These are phyloP conservation scores for Ogataea pilisensis DNA, from an alignment of 805 yeast genomes.

Conservation along the genomic window DNA sequence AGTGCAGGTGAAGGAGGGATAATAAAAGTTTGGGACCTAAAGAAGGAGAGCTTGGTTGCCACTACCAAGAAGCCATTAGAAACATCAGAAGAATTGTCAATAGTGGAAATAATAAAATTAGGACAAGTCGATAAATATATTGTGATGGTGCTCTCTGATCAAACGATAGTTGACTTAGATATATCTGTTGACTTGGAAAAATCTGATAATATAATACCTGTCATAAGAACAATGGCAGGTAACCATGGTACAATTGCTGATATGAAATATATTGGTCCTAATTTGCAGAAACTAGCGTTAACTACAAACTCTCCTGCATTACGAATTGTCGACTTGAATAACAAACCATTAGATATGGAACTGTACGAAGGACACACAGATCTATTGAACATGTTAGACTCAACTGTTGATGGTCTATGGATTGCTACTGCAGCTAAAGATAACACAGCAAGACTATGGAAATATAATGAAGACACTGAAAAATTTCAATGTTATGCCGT, in stretches of 20 bases:
- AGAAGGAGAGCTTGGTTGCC: slow-evolving; percentile 44
- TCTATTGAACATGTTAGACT: slow-evolving; percentile 74
- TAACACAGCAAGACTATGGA: slow-evolving; percentile 81
- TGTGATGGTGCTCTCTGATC: slow-evolving; percentile 72
- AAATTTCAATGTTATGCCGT: slow-evolving; percentile 48
- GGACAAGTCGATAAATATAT: slow-evolving; percentile 32
- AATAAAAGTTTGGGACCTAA: slow-evolving; percentile 60
- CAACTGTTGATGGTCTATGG: slow-evolving; percentile 81
- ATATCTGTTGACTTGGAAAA: slow-evolving; percentile 24
- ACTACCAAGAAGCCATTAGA: slow-evolving; percentile 44
- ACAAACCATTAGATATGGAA: slow-evolving; percentile 53
- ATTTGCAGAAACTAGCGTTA: slow-evolving; percentile 56
- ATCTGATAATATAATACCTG: slow-evolving; percentile 34
- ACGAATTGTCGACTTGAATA: slow-evolving; percentile 64
- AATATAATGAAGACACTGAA: slow-evolving; percentile 41
- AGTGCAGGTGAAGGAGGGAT: slow-evolving; percentile 78
- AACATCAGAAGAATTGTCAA: slow-evolving; percentile 69
- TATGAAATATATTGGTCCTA: slow-evolving; percentile 70
- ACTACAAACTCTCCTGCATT: slow-evolving; percentile 94
- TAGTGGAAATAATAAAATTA: slow-evolving; percentile 48
- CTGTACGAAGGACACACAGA: slow-evolving; percentile 82
- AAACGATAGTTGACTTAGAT: slow-evolving; percentile 50
- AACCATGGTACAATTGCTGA: slow-evolving; percentile 96
- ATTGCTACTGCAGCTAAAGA: slow-evolving; percentile 91
- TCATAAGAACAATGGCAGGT: slow-evolving; percentile 67